Percentiles rank a stretch among this genome's conserved stretches.
These are phyloP conservation scores for Ophiostoma sp. DNA, from an alignment of 2,329 filamentous ascomycete species.

Conservation along the genomic window DNA sequence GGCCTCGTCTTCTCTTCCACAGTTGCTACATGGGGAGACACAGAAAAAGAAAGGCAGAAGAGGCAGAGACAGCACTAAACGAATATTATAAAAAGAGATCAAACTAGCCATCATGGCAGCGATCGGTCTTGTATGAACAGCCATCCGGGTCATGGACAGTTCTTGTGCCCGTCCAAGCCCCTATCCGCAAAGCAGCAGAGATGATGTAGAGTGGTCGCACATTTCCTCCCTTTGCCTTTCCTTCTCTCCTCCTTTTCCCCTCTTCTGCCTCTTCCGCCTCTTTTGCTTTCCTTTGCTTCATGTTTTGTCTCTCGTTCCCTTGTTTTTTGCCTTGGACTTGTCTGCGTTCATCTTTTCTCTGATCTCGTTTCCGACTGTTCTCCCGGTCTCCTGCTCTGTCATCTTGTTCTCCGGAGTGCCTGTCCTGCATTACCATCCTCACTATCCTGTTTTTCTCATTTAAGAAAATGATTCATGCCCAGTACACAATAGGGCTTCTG, in stretches of 20 bases:
- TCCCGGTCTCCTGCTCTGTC: background rate
- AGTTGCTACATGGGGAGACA: background rate
- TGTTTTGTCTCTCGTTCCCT: background rate
- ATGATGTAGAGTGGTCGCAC: background rate
- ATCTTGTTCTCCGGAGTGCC: no score
- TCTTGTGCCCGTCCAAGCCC: background rate
- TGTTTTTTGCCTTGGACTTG: no score
- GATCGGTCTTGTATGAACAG: background rate
- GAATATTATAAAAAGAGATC: no score
- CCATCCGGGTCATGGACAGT: background rate
- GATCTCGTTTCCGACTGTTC: background rate
- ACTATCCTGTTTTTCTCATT: background rate
- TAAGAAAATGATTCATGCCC: background rate
- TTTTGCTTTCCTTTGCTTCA: background rate
- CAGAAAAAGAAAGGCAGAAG: no score
- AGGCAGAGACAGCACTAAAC: no score
- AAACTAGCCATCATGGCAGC: no score
- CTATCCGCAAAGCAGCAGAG: background rate
- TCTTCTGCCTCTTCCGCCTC: background rate
- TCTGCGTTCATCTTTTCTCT: background rate
- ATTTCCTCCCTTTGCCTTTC: background rate
- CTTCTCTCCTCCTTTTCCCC: background rate
- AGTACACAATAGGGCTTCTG: background rate
- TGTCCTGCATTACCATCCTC: background rate
- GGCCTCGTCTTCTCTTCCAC: background rate